A percentile compares a stretch with the other conserved stretches of the same genome.
These are phyloP conservation scores for Eutypa lata DNA, from an alignment of 2,329 filamentous ascomycete species.

Conservation along the genomic window DNA sequence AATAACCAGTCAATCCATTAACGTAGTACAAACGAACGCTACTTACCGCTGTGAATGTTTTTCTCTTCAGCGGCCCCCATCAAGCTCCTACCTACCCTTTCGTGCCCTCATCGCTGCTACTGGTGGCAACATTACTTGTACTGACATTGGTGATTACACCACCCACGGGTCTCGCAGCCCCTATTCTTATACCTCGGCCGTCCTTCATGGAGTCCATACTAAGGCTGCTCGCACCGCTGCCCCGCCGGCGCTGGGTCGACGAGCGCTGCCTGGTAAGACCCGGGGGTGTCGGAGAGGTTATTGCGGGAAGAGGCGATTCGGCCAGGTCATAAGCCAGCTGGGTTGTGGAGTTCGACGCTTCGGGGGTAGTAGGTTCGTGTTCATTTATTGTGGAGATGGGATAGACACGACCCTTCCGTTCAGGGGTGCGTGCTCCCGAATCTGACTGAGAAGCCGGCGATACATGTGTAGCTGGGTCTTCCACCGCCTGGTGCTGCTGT, in stretches of 20 bases:
- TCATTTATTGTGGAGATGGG: slow-evolving; percentile 18
- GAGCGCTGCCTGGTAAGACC: slow-evolving; percentile 6
- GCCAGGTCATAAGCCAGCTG: slow-evolving; percentile 11
- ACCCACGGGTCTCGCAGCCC: slow-evolving; percentile 31
- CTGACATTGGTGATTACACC: slow-evolving; percentile 30
- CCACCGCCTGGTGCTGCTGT: slow-evolving; percentile 23
- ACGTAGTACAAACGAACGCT: too few relatives aligned
- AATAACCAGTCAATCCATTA: too few relatives aligned
- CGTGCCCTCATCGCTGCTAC: slow-evolving; percentile 21
- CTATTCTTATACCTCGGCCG: slow-evolving; percentile 39
- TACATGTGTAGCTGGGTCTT: slow-evolving; percentile 14
- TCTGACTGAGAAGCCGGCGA: slow-evolving; percentile 5
- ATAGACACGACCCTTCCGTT: not conserved
- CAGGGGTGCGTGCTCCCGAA: not conserved
- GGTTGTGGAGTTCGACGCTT: slow-evolving; percentile 6
- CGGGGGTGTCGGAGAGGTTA: slow-evolving; percentile 13
- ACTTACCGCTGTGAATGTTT: too few relatives aligned
- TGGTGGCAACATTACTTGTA: slow-evolving; percentile 4
- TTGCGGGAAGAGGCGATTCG: slow-evolving; percentile 6
- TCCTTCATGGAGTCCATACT: slow-evolving; percentile 36
- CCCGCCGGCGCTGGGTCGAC: slow-evolving; percentile 16
- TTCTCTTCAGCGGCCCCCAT: too few relatives aligned
- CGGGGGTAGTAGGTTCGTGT: slow-evolving; percentile 10
- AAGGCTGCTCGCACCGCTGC: slow-evolving; percentile 32
- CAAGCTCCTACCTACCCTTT: not conserved